These are phyloP conservation scores for Quercus phellos DNA, from an alignment of 331 rosid species.

Conservation along the genomic window DNA sequence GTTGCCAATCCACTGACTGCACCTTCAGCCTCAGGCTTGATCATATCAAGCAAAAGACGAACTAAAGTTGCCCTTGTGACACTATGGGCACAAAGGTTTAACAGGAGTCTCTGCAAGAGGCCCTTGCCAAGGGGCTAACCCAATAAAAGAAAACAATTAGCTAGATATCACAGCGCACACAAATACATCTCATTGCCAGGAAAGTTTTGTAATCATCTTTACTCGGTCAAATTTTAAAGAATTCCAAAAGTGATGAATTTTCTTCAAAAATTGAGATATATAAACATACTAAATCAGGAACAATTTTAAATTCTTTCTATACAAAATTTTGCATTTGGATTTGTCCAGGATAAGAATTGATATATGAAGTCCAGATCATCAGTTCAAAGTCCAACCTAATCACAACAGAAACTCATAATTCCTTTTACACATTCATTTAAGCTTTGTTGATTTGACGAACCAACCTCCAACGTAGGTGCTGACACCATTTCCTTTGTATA, in stretches of 20 bases:
- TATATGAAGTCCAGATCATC: background rate
- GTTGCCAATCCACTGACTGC: constrained; percentile 46
- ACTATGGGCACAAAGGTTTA: constrained; percentile 90
- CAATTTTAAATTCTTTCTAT: background rate
- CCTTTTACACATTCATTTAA: background rate
- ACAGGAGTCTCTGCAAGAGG: constrained; percentile 88
- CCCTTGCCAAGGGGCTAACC: constrained; percentile 98
- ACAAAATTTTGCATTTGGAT: background rate
- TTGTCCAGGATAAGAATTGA: background rate
- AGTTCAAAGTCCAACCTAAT: background rate
- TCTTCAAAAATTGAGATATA: background rate
- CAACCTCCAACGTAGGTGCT: background rate
- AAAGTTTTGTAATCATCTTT: background rate
- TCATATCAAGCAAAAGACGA: constrained; percentile 69
- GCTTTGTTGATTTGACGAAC: background rate
- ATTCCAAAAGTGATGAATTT: background rate
- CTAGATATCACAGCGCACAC: constrained; percentile 1
- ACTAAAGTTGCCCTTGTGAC: constrained; percentile 72
- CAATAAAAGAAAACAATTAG: constrained; percentile 12
- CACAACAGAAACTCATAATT: background rate
- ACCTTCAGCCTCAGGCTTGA: constrained; percentile 82
- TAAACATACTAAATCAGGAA: background rate
- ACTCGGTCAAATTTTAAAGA: background rate
- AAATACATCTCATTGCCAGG: background rate
- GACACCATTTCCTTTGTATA: background rate